A percentile compares a stretch with the other conserved stretches of the same genome.
These are phyloP conservation scores for Arthrobotrys sphaeroides DNA, from an alignment of 2,329 filamentous ascomycete genomes.

Conservation along the genomic window DNA sequence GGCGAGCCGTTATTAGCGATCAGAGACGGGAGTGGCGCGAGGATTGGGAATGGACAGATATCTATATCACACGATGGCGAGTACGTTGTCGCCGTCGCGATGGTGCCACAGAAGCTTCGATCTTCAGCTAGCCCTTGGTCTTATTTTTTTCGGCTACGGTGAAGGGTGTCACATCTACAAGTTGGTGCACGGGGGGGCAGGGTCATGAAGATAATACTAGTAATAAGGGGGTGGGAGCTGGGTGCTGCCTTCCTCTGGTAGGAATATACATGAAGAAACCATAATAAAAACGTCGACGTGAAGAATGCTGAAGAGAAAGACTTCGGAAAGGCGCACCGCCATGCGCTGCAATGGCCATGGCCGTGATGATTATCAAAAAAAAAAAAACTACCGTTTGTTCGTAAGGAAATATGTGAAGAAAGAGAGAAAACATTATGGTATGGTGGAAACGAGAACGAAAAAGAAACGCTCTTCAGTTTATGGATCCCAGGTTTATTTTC, in stretches of 20 bases:
- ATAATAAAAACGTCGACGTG: constrained; percentile 22
- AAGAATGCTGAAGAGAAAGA: constrained; percentile 20
- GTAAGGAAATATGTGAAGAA: constrained; percentile 19
- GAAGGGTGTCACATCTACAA: too few relatives aligned
- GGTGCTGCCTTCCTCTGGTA: background rate
- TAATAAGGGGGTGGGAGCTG: background rate
- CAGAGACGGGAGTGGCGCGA: background rate
- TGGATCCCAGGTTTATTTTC: constrained; percentile 33
- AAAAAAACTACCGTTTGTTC: constrained; percentile 32
- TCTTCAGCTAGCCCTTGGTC: background rate
- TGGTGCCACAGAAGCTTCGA: constrained; percentile 47
- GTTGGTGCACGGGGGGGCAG: background rate
- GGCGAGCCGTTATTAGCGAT: constrained; percentile 36
- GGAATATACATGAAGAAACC: constrained; percentile 50
- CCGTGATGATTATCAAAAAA: constrained; percentile 31
- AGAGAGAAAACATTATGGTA: constrained; percentile 28
- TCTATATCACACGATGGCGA: constrained; percentile 58
- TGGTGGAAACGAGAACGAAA: background rate
- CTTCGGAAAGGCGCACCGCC: constrained; percentile 2
- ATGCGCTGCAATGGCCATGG: constrained; percentile 39
- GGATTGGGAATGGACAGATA: constrained; percentile 48
- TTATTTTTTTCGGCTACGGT: too few relatives aligned
- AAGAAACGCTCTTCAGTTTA: constrained; percentile 24
- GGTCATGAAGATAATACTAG: constrained; percentile 4
- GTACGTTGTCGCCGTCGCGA: constrained; percentile 57